These are phyloP conservation scores for Candolleomyces eurysporus DNA, from an alignment of 768 basidiomycete species.

Conservation along the genomic window DNA sequence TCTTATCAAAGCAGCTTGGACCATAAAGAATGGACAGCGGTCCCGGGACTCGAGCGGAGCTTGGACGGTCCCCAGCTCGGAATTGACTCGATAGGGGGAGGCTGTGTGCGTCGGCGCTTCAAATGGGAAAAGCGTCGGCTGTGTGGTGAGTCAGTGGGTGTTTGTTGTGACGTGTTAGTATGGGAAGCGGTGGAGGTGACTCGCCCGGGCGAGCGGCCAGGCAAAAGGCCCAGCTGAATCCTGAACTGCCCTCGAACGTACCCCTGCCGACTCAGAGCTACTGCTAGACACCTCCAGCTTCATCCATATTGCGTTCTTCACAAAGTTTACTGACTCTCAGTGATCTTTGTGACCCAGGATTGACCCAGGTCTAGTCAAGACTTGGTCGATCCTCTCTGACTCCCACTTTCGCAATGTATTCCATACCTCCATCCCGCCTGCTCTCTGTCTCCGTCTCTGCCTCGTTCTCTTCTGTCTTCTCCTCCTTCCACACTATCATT, in stretches of 20 bases:
- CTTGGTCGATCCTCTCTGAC: slow-evolving; percentile 8
- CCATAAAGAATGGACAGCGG: no score
- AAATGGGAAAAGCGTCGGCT: background rate
- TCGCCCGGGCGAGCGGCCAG: slow-evolving; percentile 2
- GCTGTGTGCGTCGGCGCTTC: background rate
- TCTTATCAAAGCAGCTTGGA: no score
- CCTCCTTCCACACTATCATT: background rate
- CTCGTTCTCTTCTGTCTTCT: slow-evolving; percentile 1
- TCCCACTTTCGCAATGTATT: slow-evolving; percentile 4
- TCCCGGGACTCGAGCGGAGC: no score
- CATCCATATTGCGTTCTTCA: background rate
- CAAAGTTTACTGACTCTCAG: slow-evolving; percentile 7
- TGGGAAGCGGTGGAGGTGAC: slow-evolving; percentile 5
- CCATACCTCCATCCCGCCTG: background rate
- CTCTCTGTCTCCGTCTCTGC: background rate
- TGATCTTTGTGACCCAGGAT: slow-evolving; percentile 11
- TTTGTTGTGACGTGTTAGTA: slow-evolving; percentile 8
- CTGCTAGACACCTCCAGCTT: background rate
- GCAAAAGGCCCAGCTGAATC: background rate
- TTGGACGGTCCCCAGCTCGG: no score
- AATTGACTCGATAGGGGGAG: background rate
- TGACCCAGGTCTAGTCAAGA: slow-evolving; percentile 11
- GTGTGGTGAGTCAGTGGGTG: slow-evolving; percentile 6
- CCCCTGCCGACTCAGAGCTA: background rate
- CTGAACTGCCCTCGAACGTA: background rate